phyloP scores from a whole-genome alignment of 2,329 filamentous ascomycete species.

The Sarocladium oryzae region DNA sequence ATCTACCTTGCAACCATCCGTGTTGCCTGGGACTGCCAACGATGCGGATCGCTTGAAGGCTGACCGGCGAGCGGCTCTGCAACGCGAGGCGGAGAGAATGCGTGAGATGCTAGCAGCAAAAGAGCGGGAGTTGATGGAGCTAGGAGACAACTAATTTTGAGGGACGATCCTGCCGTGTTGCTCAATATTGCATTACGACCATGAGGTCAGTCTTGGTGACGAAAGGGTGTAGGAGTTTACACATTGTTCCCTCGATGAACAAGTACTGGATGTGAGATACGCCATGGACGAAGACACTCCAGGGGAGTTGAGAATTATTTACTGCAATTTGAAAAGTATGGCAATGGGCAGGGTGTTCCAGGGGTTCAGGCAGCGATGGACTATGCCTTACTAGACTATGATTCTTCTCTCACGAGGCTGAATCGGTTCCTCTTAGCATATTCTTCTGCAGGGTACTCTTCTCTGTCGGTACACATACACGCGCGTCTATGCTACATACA shows the following conservation, averaged over 20 bases:
- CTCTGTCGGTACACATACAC: no score
- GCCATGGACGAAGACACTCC: background rate
- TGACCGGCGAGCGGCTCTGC: constrained; percentile 59
- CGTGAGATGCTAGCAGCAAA: constrained; percentile 65
- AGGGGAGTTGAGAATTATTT: background rate
- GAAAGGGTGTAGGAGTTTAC: background rate
- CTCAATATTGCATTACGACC: no score
- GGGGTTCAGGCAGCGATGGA: background rate
- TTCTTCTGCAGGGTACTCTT: no score
- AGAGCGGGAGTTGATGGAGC: constrained; percentile 57
- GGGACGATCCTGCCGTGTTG: constrained; percentile 31
- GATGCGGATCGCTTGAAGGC: constrained; percentile 32
- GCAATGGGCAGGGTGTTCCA: background rate
- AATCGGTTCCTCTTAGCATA: background rate
- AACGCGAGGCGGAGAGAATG: constrained; percentile 71
- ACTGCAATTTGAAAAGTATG: background rate
- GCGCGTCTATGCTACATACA: no score
- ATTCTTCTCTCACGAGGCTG: background rate
- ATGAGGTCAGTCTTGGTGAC: no score
- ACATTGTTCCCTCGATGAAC: background rate
- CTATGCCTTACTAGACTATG: background rate
- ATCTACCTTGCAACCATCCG: constrained; percentile 12
- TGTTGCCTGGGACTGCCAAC: background rate
- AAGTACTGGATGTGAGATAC: constrained; percentile 2
- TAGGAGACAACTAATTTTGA: constrained; percentile 27